phyloP scores from a whole-genome alignment of 1,284 basidiomycete genomes.

The Agroathelia rolfsii region DNA sequence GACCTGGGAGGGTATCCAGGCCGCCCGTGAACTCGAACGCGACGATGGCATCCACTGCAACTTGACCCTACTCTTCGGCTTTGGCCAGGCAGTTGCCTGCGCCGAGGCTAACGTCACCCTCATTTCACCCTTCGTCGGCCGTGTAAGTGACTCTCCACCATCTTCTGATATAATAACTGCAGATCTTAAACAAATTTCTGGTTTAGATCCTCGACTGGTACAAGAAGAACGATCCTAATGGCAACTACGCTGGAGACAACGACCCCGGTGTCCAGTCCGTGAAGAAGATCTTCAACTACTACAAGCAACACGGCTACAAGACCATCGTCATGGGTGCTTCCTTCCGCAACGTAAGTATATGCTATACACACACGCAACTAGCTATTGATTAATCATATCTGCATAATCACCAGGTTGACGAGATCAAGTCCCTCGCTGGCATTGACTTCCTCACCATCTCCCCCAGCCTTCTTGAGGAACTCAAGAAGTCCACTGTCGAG shows the following conservation, averaged over 20 bases:
- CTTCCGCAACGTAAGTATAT: constrained; percentile 82
- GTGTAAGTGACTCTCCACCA: constrained; percentile 49
- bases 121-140: constrained; percentile 98
- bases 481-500: constrained; percentile 69
- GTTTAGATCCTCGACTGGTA: constrained; percentile 88
- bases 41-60: constrained; percentile 97
- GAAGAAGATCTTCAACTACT: constrained; percentile 97
- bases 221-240: constrained; percentile 85
- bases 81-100: constrained; percentile 96
- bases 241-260: constrained; percentile 77
- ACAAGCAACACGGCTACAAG: constrained; percentile 97
- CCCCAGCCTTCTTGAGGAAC: constrained; percentile 85
- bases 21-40: constrained; percentile 89
- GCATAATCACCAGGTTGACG: constrained; percentile 57
- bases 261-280: constrained; percentile 98
- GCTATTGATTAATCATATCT: no score
- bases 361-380: constrained; percentile 10
- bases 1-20: constrained; percentile 99
- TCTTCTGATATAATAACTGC: constrained; percentile 10
- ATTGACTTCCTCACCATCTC: constrained; percentile 96
- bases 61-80: constrained; percentile 97
- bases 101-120: constrained; percentile 97
- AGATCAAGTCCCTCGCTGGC: constrained; percentile 92
- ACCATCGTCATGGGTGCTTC: constrained; percentile 99
- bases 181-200: no score